A percentile compares a stretch with the other conserved stretches of the same genome.
phyloP scores from a whole-genome alignment of 1,284 basidiomycete genomes.

The Cystobasidium pallidum region DNA sequence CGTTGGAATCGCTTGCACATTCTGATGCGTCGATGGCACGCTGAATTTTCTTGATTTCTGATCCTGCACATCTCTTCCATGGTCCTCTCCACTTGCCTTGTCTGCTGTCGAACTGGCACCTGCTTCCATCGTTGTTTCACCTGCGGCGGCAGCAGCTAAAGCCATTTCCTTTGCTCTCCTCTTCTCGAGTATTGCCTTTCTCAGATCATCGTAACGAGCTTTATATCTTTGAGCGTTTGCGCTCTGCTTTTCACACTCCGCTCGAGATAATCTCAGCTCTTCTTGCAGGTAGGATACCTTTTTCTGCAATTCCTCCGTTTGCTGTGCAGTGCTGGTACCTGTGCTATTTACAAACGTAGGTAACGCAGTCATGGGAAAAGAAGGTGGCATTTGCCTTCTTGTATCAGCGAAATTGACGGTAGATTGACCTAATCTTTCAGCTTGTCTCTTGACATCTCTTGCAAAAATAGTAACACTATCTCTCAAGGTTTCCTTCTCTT shows the following conservation, averaged over 20 bases:
- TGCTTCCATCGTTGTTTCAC: not conserved
- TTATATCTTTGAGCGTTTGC: slow-evolving; percentile 25
- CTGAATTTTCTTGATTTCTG: no score
- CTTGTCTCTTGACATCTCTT: slow-evolving; percentile 38
- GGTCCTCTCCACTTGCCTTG: not conserved
- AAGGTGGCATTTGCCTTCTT: slow-evolving; percentile 28
- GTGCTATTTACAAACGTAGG: not conserved
- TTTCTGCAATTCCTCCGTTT: slow-evolving; percentile 13
- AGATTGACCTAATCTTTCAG: slow-evolving; percentile 37
- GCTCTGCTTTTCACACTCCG: slow-evolving; percentile 10
- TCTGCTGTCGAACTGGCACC: not conserved
- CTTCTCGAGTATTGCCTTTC: slow-evolving; percentile 40
- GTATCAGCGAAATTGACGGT: slow-evolving; percentile 23
- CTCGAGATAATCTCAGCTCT: slow-evolving; percentile 2
- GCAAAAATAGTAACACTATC: slow-evolving; percentile 40
- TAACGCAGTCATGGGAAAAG: slow-evolving; percentile 9
- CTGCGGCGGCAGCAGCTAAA: slow-evolving; percentile 6
- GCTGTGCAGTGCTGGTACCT: not conserved
- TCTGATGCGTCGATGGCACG: no score
- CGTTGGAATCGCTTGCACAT: not conserved
- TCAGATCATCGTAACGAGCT: slow-evolving; percentile 35
- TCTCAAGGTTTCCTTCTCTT: slow-evolving; percentile 30
- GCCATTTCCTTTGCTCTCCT: slow-evolving; percentile 39
- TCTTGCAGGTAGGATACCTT: slow-evolving; percentile 12
- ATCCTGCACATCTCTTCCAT: no score